Evolutionary conservation across 768 basidiomycete species (phyloP).

Genomic region (Podaxis sp.): DNA sequence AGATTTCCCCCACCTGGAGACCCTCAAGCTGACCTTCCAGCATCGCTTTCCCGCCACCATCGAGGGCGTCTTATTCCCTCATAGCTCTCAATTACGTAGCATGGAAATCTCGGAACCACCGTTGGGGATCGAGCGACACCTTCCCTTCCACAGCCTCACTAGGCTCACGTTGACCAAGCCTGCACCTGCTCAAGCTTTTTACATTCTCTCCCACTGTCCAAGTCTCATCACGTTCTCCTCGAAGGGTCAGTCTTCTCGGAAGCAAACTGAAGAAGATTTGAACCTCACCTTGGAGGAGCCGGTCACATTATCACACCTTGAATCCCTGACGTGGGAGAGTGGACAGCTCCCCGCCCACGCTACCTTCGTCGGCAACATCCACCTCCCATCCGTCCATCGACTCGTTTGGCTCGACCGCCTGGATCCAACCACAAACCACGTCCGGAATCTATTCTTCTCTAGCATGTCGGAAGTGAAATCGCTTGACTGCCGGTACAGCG

Average conservation of each 20-base stretch:
- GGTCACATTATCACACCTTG: neutral
- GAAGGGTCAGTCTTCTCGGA: neutral
- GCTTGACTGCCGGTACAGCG: neutral
- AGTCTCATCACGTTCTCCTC: neutral
- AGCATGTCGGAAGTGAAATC: neutral
- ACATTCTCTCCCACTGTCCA: neutral
- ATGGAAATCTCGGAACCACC: neutral
- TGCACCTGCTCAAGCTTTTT: neutral
- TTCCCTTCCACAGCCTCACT: neutral
- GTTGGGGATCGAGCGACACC: neutral
- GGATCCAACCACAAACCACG: neutral
- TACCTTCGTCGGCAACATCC: neutral
- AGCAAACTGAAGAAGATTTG: neutral
- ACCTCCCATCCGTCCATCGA: slow-evolving; percentile 1
- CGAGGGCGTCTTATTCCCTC: neutral
- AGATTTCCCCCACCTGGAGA: neutral
- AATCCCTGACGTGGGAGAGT: neutral
- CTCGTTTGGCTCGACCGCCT: neutral
- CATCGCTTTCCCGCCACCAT: neutral
- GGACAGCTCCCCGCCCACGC: neutral
- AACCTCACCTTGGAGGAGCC: neutral
- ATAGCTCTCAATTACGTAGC: neutral
- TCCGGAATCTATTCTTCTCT: neutral
- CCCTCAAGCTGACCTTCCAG: neutral
- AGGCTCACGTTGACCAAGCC: neutral